phyloP scores from a whole-genome alignment of 1,284 basidiomycete genomes.

The Puccinia polysora region DNA sequence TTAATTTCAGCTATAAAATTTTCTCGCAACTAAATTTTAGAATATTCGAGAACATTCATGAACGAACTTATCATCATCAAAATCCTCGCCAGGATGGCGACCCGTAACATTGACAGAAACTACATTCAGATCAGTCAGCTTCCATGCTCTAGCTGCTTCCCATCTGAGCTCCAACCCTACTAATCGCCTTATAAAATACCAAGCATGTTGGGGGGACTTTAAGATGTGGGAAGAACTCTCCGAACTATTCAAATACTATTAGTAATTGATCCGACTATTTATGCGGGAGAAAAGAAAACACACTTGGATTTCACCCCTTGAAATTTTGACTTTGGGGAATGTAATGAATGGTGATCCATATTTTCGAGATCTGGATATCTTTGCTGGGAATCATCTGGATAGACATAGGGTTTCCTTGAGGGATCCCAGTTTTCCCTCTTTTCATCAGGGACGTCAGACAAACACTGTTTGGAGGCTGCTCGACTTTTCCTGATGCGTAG shows the following conservation, averaged over 20 bases:
- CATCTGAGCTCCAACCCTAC: slow-evolving; percentile 43
- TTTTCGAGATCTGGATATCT: no score
- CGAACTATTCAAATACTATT: neutral
- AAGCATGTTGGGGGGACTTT: slow-evolving; percentile 39
- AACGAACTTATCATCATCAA: slow-evolving; percentile 14
- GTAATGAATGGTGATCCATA: no score
- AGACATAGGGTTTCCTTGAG: neutral
- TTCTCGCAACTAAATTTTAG: no score
- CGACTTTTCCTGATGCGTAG: slow-evolving; percentile 23
- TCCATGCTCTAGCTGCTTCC: slow-evolving; percentile 40
- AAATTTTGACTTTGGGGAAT: no score
- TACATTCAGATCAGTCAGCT: slow-evolving; percentile 26
- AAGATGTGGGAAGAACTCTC: slow-evolving; percentile 7
- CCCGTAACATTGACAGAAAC: neutral
- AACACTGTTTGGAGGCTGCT: neutral
- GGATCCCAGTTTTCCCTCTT: neutral
- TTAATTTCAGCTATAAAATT: no score
- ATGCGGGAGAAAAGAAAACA: neutral
- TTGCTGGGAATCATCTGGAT: no score
- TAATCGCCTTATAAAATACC: slow-evolving; percentile 39
- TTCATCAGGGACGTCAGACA: neutral
- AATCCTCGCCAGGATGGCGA: neutral
- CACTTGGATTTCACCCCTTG: neutral
- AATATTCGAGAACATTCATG: no score
- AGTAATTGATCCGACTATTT: neutral